A percentile compares a stretch with the other conserved stretches of the same genome.
These are phyloP conservation scores for Torulaspora gathmanii DNA, from an alignment of 805 yeast species.

Conservation along the genomic window DNA sequence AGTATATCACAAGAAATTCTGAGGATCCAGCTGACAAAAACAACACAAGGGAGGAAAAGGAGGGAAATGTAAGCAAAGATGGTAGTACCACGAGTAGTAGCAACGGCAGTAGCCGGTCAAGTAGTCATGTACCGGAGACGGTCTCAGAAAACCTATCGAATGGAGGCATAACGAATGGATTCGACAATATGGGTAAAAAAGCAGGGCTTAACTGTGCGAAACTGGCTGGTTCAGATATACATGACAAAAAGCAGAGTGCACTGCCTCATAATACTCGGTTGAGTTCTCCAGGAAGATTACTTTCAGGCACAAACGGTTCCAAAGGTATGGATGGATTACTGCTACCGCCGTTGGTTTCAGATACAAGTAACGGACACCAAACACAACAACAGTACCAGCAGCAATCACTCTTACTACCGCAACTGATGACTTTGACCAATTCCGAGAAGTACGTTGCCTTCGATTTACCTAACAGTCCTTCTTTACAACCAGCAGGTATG, in stretches of 20 bases:
- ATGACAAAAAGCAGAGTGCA: slow-evolving; percentile 1
- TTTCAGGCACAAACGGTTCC: slow-evolving; percentile 2
- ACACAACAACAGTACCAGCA: slow-evolving; percentile 25
- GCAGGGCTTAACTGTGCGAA: slow-evolving; percentile 3
- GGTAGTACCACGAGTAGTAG: slow-evolving; percentile 10
- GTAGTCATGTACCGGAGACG: slow-evolving; percentile 5
- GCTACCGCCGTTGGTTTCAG: slow-evolving; percentile 27
- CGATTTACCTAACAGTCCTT: slow-evolving; percentile 20
- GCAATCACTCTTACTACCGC: slow-evolving; percentile 29
- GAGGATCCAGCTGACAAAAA: slow-evolving; percentile 13
- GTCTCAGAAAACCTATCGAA: slow-evolving; percentile 5
- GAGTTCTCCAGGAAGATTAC: slow-evolving; percentile 9
- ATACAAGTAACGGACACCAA: slow-evolving; percentile 10
- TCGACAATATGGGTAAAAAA: slow-evolving; percentile 3
- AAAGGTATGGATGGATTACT: slow-evolving; percentile 19
- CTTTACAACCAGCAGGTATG: slow-evolving; percentile 25
- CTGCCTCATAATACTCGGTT: slow-evolving; percentile 1
- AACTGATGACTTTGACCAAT: slow-evolving; percentile 30
- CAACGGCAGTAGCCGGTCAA: slow-evolving; percentile 8
- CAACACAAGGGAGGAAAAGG: slow-evolving; percentile 9
- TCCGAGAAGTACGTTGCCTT: slow-evolving; percentile 27
- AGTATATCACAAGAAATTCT: slow-evolving; percentile 16
- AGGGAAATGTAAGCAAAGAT: slow-evolving; percentile 3
- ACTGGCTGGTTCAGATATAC: slow-evolving; percentile 10
- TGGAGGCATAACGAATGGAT: neutral